Conservation (phyloP, 75 land plant species). For the Larix kaempferi region DNA sequence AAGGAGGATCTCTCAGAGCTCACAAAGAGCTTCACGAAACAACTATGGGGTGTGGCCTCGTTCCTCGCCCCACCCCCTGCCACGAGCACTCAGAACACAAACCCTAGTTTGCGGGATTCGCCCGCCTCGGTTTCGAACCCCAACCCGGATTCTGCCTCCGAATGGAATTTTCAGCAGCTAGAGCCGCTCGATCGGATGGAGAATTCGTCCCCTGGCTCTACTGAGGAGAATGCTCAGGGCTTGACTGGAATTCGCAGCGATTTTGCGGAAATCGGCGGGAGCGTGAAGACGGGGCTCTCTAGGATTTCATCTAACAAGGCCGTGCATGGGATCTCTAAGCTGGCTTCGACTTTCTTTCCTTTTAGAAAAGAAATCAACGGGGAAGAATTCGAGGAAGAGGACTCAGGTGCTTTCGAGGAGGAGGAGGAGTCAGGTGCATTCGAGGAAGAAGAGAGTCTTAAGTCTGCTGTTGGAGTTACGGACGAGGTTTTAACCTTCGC, state of each 20-base stretch:
- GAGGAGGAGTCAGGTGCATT: conserved; percentile 10
- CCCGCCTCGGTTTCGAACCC: background rate
- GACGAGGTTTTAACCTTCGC: conserved; percentile 94
- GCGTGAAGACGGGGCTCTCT: conserved; percentile 54
- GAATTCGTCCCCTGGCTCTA: background rate
- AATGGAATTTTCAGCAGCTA: background rate
- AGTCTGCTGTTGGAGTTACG: conserved; percentile 61
- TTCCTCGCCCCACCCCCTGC: conserved; percentile 91
- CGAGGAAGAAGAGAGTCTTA: conserved; percentile 7
- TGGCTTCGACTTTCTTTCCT: conserved; percentile 62
- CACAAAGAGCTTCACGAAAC: conserved; percentile 70
- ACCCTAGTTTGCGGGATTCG: background rate
- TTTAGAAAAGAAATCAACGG: conserved; percentile 18
- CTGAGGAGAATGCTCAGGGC: conserved; percentile 12
- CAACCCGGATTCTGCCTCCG: background rate
- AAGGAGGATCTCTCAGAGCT: conserved; percentile 86
- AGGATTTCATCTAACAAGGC: conserved; percentile 49
- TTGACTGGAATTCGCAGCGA: conserved; percentile 72
- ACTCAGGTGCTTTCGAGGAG: conserved; percentile 10
- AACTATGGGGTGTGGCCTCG: conserved; percentile 90
- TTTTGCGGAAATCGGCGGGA: conserved; percentile 63
- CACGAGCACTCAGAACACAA: conserved; percentile 4
- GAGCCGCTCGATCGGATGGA: background rate
- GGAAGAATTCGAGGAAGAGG: conserved; percentile 18
- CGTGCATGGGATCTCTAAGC: conserved; percentile 56